These are phyloP conservation scores for Paramecium octaurelia DNA, from an alignment of 73 alveolate genomes.

Conservation along the genomic window DNA sequence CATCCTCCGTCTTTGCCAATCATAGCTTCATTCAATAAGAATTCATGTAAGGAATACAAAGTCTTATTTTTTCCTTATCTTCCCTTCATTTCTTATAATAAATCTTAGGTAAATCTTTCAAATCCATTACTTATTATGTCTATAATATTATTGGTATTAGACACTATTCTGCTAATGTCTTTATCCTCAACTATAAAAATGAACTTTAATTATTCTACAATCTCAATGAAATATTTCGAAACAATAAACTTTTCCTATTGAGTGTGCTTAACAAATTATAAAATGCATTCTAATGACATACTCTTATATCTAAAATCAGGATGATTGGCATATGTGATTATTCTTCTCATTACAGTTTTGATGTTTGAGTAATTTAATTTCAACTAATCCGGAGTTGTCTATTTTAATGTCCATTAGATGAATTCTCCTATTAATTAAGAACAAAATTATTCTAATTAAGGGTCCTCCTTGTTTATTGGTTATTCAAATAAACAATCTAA, in stretches of 20 bases:
- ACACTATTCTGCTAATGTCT: background rate
- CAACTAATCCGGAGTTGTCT: slow-evolving; percentile 66
- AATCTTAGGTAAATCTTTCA: background rate
- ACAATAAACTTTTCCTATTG: slow-evolving; percentile 15
- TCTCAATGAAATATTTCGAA: background rate
- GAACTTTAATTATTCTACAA: background rate
- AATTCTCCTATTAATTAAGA: slow-evolving; percentile 89
- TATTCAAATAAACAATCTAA: slow-evolving; percentile 89
- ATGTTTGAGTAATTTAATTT: slow-evolving; percentile 77
- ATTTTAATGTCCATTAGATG: slow-evolving; percentile 84
- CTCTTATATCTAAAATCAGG: slow-evolving; percentile 79
- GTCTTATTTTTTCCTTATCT: background rate
- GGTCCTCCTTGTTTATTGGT: slow-evolving; percentile 77
- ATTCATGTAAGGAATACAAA: background rate
- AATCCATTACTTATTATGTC: background rate
- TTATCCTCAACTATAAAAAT: background rate
- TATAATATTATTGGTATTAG: slow-evolving; percentile 1
- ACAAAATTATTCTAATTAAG: slow-evolving; percentile 79
- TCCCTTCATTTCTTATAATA: background rate
- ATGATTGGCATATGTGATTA: slow-evolving; percentile 89
- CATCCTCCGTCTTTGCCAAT: slow-evolving; percentile 35
- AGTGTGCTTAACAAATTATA: background rate
- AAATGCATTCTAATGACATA: slow-evolving; percentile 13
- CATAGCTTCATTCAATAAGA: slow-evolving; percentile 23
- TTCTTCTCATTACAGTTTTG: slow-evolving; percentile 89